A percentile compares a stretch with the other conserved stretches of the same genome.
phyloP scores from a whole-genome alignment of 2,329 filamentous ascomycete species.

The Penicillium sp. region DNA sequence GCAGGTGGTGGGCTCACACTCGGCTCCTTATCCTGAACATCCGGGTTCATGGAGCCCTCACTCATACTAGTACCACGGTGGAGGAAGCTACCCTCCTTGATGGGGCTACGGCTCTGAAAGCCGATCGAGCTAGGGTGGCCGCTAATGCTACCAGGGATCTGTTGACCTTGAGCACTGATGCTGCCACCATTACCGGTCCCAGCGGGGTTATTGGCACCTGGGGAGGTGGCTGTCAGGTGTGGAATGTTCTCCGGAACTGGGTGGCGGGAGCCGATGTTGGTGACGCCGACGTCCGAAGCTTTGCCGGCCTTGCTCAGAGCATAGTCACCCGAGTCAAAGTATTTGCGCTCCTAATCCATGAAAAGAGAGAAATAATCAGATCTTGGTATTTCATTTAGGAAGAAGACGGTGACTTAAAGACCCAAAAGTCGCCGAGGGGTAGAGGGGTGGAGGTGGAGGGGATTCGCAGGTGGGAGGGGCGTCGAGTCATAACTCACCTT shows the following conservation, averaged over 20 bases:
- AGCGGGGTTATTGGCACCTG: conserved; percentile 37
- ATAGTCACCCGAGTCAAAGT: conserved; percentile 96
- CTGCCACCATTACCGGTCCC: conserved; percentile 31
- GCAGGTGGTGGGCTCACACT: conserved; percentile 48
- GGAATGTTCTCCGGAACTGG: conserved; percentile 94
- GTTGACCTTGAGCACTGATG: conserved; percentile 37
- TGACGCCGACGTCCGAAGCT: conserved; percentile 89
- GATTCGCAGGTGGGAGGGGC: not conserved
- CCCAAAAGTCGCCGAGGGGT: not conserved
- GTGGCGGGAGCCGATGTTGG: conserved; percentile 90
- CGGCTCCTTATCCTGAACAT: conserved; percentile 51
- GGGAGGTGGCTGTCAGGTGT: conserved; percentile 72
- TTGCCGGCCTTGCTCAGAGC: conserved; percentile 97
- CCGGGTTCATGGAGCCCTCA: conserved; percentile 33
- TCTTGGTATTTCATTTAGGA: not conserved
- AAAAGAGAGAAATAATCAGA: not conserved
- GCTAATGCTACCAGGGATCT: conserved; percentile 46
- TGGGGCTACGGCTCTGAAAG: conserved; percentile 70
- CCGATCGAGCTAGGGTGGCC: conserved; percentile 41
- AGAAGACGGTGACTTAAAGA: not conserved
- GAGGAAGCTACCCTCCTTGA: conserved; percentile 88
- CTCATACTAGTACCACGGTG: conserved; percentile 76
- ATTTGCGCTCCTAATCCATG: conserved; percentile 80
- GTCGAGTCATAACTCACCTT: conserved; percentile 56
- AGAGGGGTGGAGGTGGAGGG: not conserved